Evolutionary conservation across 1,139 yeast species (phyloP), one percentile per base, ranked within the genome.

Genomic region (Geotrichum siamense): DNA sequence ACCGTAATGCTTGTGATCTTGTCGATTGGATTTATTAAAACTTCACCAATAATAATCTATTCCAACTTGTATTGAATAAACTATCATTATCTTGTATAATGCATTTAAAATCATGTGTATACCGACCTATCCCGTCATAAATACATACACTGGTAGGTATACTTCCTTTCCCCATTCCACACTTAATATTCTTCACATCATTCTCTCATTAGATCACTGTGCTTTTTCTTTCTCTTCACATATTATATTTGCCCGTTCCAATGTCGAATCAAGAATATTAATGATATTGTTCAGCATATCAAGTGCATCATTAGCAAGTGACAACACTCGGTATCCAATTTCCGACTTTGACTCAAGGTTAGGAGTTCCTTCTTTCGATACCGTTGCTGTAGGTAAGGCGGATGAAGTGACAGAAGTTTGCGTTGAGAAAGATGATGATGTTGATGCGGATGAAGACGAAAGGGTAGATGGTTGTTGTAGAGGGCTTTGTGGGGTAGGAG

Each of bases 281-380:
- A 87, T 86, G 27, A 91, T 79, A 50, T 82, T 82, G 36, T 82
- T 73, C 38, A 91, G 81, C 89, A 89, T 86, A 38, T 83, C 94
- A 45, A 91, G 68, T 0, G 94, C 80, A 62, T 91, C 98, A 53
- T 82, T 82, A 1, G 97, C 96, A 50, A 91, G 70, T 8, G 83
- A 73, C 36, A 91, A 66, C 1, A 86, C 83, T 53, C 79, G 75
- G 36, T 83, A 86, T 55, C 78, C 79, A 22, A 76, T 66, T 49
- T 75, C 77, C 16, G 37, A 21, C 19, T 33, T 33, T 5, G 37
- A 33, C 9, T 33, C 37, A 20, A 17, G 61, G 3, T 19, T 19
- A 28, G 32, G 32, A 13, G 38, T 23, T 23, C 16, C 51, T 63
- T 65, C 61, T 16, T 26, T n/a, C 12, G 25, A 25, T 5, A 15